Conservation (phyloP, 1,139 yeast species). For the Lodderomyces margitis region DNA sequence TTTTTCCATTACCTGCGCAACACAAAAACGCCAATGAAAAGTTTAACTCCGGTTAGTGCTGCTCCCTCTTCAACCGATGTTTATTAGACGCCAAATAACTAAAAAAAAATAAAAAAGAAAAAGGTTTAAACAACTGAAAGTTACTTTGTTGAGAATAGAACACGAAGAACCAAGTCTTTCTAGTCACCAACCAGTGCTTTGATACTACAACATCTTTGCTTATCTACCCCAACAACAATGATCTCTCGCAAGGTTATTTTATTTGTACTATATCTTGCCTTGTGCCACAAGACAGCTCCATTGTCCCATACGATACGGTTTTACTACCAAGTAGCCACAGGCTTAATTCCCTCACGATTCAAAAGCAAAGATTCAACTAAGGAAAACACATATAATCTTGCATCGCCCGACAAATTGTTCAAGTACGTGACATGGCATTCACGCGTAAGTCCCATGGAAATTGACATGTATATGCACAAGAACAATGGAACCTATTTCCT, state of each 20-base stretch:
- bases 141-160: too few relatives aligned
- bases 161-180: too few relatives aligned
- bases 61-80: too few relatives aligned
- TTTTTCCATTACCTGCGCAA: too few relatives aligned
- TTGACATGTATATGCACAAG: constrained; percentile 85
- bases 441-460: constrained; percentile 73
- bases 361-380: constrained; percentile 21
- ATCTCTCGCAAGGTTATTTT: constrained; percentile 10
- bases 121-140: too few relatives aligned
- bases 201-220: too few relatives aligned
- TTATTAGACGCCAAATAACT: too few relatives aligned
- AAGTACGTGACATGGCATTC: constrained; percentile 45
- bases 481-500: constrained; percentile 80
- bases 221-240: too few relatives aligned
- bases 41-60: too few relatives aligned
- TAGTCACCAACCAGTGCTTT: too few relatives aligned
- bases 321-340: constrained; percentile 43
- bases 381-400: constrained; percentile 33
- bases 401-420: constrained; percentile 37
- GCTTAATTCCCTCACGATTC: constrained; percentile 37
- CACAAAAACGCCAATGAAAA: too few relatives aligned
- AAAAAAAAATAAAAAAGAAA: too few relatives aligned
- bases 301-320: constrained; percentile 65
- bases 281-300: constrained; percentile 63
- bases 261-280: constrained; percentile 15